These are phyloP conservation scores for Hanseniaspora clermontiae DNA, from an alignment of 805 yeast genomes.

Conservation along the genomic window DNA sequence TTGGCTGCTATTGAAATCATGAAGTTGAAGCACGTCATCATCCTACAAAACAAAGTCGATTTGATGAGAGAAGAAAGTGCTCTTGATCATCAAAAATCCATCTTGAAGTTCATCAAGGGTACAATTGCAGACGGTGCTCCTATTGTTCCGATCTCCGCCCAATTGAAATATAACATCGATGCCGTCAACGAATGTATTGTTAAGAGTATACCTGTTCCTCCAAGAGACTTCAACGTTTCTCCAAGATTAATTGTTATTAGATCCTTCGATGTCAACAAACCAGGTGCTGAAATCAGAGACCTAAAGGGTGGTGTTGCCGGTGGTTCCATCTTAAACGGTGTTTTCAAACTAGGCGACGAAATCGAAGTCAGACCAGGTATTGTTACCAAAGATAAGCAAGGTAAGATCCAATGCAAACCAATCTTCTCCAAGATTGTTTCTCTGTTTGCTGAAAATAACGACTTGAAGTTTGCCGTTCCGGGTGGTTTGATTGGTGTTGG, in stretches of 20 bases:
- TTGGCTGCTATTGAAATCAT: conserved; percentile 98
- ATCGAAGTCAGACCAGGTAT: conserved; percentile 99
- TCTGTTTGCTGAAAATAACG: conserved; percentile 93
- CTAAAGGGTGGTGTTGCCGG: conserved; percentile 99
- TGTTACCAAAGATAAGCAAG: conserved; percentile 82
- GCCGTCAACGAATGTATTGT: conserved; percentile 96
- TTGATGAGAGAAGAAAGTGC: conserved; percentile 96
- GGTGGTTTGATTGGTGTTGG: conserved; percentile 99
- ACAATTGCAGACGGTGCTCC: conserved; percentile 99
- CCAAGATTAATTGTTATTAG: conserved; percentile 95
- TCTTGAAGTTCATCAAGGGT: conserved; percentile 85
- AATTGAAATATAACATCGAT: conserved; percentile 93
- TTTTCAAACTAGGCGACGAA: conserved; percentile 91
- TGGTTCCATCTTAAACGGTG: conserved; percentile 95
- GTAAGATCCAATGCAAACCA: conserved; percentile 86
- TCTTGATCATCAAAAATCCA: conserved; percentile 85
- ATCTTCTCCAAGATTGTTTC: conserved; percentile 89
- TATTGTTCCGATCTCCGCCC: conserved; percentile 96
- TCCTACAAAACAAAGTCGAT: conserved; percentile 95
- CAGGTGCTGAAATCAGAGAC: conserved; percentile 94
- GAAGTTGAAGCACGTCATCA: conserved; percentile 93
- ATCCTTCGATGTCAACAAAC: conserved; percentile 96
- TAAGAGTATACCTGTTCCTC: conserved; percentile 85
- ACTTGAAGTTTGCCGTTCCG: conserved; percentile 96
- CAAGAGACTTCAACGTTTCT: conserved; percentile 84